Base-by-base conservation (phyloP, 2,329 filamentous ascomycete genomes). In the Blastomyces parvus region DNA sequence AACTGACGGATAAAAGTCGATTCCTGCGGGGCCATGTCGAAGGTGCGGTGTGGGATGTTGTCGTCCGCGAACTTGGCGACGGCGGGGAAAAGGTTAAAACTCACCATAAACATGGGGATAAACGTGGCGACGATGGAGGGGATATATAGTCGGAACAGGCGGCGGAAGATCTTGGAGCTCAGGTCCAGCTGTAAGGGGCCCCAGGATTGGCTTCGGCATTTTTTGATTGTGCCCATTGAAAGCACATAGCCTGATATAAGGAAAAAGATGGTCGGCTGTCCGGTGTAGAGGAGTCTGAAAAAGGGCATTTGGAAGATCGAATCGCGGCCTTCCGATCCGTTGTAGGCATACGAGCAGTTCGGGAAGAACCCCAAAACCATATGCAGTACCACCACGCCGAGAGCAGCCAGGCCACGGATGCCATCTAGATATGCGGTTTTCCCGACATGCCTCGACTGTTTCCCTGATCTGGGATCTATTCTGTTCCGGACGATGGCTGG, bases 161-260 rank as follows among this genome's bases (percentile, higher is more conserved):
- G 75, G 36, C 78, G 75, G 59, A 80, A 78, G n/a, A 77, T 76
- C 3, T 76, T 74, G 2, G 78, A 79, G 30, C 74, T 73, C 40
- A 80, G 68, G 5, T 69, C 69, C 27, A 71, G 72, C 63, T 76
- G 76, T 2, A 76, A 72, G 59, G 76, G 71, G 36, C 76, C 76
- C 65, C 73, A 78, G 13, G 73, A 70, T 52, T 72, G 70, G 62
- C 65, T 73, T 46, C 74, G 74, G 62, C 76, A 76, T 42, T 72
- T 70, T 64, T 74, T 78, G 61, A 78, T 65, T 3, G 76, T 76
- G 63, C 76, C 76, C 61, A 75, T 74, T 40, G 77, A 78, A 57
- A 80, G 71, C n/a, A 79, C 78, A 63, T 80, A 81, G 60, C 78
- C 79, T 9, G 77, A 80, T 33, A 81, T 75, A 42, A 80, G 74